phyloP scores from a whole-genome alignment of 805 yeast species.

The Yarrowia deformans region DNA sequence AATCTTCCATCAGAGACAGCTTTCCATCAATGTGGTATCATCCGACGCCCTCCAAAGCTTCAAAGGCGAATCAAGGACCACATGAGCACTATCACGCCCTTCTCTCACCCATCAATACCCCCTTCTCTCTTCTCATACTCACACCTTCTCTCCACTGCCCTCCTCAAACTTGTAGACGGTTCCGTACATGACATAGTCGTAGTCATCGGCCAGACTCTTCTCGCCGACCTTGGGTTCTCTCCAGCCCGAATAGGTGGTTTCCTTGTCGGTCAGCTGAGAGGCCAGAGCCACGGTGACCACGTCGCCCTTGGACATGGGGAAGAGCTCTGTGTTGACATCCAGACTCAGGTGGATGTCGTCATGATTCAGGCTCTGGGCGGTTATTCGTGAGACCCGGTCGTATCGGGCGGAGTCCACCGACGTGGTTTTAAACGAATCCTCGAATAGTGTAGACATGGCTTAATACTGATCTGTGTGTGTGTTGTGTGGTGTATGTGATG shows the following conservation, averaged over 20 bases:
- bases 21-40: too few species aligned
- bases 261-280: conserved; percentile 64
- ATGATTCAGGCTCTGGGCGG: conserved; percentile 84
- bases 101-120: not conserved
- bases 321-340: conserved; percentile 90
- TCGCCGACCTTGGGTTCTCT: conserved; percentile 85
- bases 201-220: conserved; percentile 90
- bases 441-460: conserved; percentile 76
- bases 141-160: conserved; percentile 62
- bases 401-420: conserved; percentile 88
- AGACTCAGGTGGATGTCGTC: conserved; percentile 81
- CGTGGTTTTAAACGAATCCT: conserved; percentile 87
- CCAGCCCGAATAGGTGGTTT: conserved; percentile 68
- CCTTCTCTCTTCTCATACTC: conserved; percentile 40
- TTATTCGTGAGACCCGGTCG: conserved; percentile 88
- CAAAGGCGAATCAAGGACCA: too few species aligned
- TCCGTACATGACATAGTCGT: conserved; percentile 98
- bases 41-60: too few species aligned
- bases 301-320: conserved; percentile 80
- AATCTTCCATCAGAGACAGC: too few species aligned
- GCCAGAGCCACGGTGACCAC: conserved; percentile 87
- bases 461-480: too few species aligned
- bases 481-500: too few species aligned
- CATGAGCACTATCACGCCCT: too few species aligned
- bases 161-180: conserved; percentile 97